A percentile compares a stretch with the other conserved stretches of the same genome.
Evolutionary conservation across 129 eudicot genomes (phyloP).

Genomic region (Calendula officinalis): DNA sequence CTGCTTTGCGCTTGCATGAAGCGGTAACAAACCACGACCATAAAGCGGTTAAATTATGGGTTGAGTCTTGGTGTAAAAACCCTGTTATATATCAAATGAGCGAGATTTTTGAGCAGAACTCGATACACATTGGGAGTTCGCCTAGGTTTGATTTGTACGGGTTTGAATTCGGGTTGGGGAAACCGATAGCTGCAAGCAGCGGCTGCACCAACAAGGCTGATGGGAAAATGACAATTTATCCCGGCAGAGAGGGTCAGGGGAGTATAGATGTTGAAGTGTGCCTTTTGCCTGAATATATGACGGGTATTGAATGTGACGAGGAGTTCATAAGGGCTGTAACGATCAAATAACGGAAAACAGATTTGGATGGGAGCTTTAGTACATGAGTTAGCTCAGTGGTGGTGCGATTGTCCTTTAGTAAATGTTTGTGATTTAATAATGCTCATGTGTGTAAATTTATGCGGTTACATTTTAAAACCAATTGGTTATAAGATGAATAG

Average conservation of each 20-base stretch:
- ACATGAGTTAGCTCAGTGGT: no score
- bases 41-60: background rate
- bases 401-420: no score
- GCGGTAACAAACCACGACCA: slow-evolving; percentile 8
- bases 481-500: no score
- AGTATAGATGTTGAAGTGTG: slow-evolving; percentile 38
- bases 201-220: slow-evolving; percentile 26
- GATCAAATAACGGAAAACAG: background rate
- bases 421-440: no score
- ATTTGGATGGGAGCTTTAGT: background rate
- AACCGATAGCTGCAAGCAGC: slow-evolving; percentile 28
- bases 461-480: no score
- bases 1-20: slow-evolving; percentile 28
- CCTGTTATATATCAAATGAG: slow-evolving; percentile 12
- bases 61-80: slow-evolving; percentile 11
- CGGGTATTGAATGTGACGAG: slow-evolving; percentile 12
- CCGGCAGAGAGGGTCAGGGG: slow-evolving; percentile 25
- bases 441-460: no score
- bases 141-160: slow-evolving; percentile 35
- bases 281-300: slow-evolving; percentile 17
- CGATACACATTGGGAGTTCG: slow-evolving; percentile 15
- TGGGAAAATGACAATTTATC: slow-evolving; percentile 30
- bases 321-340: slow-evolving; percentile 21
- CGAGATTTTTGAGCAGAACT: background rate
- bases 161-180: slow-evolving; percentile 41